phyloP scores from a whole-genome alignment of 345 rosid species.

The Salix caprea region DNA sequence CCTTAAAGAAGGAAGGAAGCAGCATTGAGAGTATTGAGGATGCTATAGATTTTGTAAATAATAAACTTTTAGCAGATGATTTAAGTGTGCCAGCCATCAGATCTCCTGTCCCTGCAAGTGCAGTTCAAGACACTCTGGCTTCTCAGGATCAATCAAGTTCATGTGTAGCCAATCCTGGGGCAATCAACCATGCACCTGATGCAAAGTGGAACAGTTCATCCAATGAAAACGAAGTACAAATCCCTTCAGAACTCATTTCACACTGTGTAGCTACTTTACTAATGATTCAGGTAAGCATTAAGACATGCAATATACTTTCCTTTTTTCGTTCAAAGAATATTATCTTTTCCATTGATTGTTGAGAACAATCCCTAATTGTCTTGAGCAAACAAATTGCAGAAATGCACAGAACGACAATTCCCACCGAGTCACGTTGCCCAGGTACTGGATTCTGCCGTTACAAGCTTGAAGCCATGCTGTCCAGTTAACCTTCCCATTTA shows the following conservation, averaged over 20 bases:
- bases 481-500: conserved; percentile 71
- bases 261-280: conserved; percentile 68
- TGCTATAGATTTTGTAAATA: conserved; percentile 61
- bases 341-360: not conserved
- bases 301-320: not conserved
- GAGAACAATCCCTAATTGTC: not conserved
- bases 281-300: conserved; percentile 62
- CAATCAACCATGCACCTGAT: conserved; percentile 31
- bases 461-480: conserved; percentile 70
- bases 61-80: conserved; percentile 43
- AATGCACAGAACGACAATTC: conserved; percentile 74
- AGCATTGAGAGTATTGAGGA: conserved; percentile 49
- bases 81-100: conserved; percentile 9
- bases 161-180: conserved; percentile 24
- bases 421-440: conserved; percentile 76
- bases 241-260: conserved; percentile 61
- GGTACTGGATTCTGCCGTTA: conserved; percentile 71
- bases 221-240: conserved; percentile 36
- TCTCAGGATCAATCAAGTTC: conserved; percentile 38
- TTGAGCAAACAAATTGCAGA: conserved; percentile 44
- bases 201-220: conserved; percentile 24
- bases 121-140: conserved; percentile 25
- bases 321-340: not conserved
- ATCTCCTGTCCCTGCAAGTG: conserved; percentile 27
- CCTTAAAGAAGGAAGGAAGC: conserved; percentile 36